Evolutionary conservation across 176 grass and related monocot species (phyloP).

Genomic region (Phoenix roebelenii): DNA sequence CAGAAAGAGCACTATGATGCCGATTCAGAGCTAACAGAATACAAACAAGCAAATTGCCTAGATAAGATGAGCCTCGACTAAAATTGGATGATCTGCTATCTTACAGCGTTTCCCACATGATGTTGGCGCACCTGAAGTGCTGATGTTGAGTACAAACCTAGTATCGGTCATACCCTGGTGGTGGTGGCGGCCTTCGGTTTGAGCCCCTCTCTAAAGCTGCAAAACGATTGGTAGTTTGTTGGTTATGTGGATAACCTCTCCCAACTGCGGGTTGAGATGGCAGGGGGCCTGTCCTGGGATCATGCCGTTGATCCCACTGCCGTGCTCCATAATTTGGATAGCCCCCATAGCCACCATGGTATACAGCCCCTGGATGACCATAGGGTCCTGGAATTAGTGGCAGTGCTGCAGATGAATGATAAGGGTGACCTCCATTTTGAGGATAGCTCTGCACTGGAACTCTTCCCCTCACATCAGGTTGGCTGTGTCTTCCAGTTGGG

Average conservation of each 20-base stretch:
- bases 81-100: no score
- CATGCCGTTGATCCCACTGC: slow-evolving; percentile 40
- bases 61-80: no score
- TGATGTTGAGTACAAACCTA: slow-evolving; percentile 11
- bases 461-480: slow-evolving; percentile 24
- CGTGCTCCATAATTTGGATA: slow-evolving; percentile 36
- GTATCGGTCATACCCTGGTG: slow-evolving; percentile 36
- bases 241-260: not conserved
- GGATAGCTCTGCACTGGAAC: slow-evolving; percentile 34
- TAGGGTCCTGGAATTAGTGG: slow-evolving; percentile 37
- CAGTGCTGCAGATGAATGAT: slow-evolving; percentile 26
- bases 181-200: slow-evolving; percentile 36
- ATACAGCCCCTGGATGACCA: slow-evolving; percentile 18
- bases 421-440: slow-evolving; percentile 18
- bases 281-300: slow-evolving; percentile 25
- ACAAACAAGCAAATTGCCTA: no score
- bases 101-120: no score
- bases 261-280: slow-evolving; percentile 26
- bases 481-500: slow-evolving; percentile 25
- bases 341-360: slow-evolving; percentile 25
- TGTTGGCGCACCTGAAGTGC: no score
- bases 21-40: no score
- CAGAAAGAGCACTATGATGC: no score
- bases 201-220: slow-evolving; percentile 40
- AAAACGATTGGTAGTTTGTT: slow-evolving; percentile 53